A percentile compares a stretch with the other conserved stretches of the same genome.
These are phyloP conservation scores for Fusarium vanettenii DNA, from an alignment of 2,329 filamentous ascomycete genomes.

Conservation along the genomic window DNA sequence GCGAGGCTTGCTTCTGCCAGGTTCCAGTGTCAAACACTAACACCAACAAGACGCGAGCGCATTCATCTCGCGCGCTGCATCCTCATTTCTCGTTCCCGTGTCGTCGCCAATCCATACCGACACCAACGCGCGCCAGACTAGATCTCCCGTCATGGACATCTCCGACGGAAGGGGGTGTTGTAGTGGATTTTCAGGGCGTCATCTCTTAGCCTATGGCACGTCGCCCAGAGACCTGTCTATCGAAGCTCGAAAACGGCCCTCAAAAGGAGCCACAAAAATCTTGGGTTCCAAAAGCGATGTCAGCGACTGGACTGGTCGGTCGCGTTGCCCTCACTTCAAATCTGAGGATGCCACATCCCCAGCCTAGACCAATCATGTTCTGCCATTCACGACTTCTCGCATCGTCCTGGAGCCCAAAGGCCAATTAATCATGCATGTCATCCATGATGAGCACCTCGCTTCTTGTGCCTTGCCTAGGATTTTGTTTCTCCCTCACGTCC, in stretches of 20 bases:
- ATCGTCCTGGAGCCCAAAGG: constrained; percentile 24
- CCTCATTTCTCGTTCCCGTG: constrained; percentile 29
- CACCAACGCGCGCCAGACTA: constrained; percentile 21
- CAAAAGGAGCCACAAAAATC: not conserved
- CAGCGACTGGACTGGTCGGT: constrained; percentile 24
- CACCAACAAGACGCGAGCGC: constrained; percentile 23
- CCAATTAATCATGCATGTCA: constrained; percentile 46
- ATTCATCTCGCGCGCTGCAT: constrained; percentile 7
- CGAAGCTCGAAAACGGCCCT: constrained; percentile 5
- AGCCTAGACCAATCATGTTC: constrained; percentile 32
- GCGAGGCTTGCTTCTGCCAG: constrained; percentile 9
- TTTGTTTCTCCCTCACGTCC: constrained; percentile 17
- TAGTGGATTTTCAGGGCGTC: constrained; percentile 25
- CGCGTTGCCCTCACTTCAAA: constrained; percentile 22
- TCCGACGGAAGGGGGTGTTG: constrained; percentile 18
- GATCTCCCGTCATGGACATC: constrained; percentile 14
- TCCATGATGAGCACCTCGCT: constrained; percentile 27
- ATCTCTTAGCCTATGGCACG: constrained; percentile 22
- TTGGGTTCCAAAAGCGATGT: constrained; percentile 6
- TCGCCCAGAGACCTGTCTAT: constrained; percentile 2
- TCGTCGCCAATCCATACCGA: constrained; percentile 27
- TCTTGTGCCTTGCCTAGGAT: not conserved
- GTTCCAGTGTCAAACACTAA: constrained; percentile 4
- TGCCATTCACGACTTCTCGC: constrained; percentile 13
- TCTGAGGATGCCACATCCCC: constrained; percentile 27